Evolutionary conservation across 495 filamentous ascomycete species (phyloP).

Genomic region (Aspergillus carlsbadensis): DNA sequence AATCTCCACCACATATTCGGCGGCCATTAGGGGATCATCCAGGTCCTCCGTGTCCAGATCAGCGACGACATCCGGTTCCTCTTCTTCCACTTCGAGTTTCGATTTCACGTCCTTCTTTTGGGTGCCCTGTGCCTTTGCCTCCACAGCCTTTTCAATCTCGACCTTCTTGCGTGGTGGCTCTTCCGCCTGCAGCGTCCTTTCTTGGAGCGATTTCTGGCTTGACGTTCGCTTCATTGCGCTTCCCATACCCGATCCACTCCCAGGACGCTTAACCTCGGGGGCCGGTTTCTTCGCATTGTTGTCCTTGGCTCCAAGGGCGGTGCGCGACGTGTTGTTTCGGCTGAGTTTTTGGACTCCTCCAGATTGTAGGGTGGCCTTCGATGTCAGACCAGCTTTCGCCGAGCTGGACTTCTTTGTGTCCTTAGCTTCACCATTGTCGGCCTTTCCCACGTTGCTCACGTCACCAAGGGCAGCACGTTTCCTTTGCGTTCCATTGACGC

Average conservation of each 20-base stretch:
- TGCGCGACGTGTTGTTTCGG: constrained; percentile 63
- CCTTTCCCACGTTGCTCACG: constrained; percentile 91
- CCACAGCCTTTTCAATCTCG: constrained; percentile 51
- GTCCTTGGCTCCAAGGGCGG: constrained; percentile 63
- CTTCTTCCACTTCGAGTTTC: constrained; percentile 27
- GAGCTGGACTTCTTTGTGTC: constrained; percentile 67
- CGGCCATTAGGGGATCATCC: constrained; percentile 94
- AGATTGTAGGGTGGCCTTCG: constrained; percentile 70
- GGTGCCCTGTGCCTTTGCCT: constrained; percentile 19
- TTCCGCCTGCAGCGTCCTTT: constrained; percentile 59
- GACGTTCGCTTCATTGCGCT: constrained; percentile 57
- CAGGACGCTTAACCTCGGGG: constrained; percentile 64
- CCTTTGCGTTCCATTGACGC: constrained; percentile 47
- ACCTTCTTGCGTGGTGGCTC: constrained; percentile 55
- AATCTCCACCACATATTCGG: constrained; percentile 95
- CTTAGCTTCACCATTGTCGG: constrained; percentile 57
- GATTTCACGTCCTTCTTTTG: constrained; percentile 26
- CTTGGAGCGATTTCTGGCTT: constrained; percentile 54
- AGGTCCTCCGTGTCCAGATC: constrained; percentile 83
- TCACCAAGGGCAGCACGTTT: constrained; percentile 83
- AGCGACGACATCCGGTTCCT: constrained; percentile 49
- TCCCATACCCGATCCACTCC: constrained; percentile 67
- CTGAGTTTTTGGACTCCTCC: constrained; percentile 77
- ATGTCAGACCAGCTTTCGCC: constrained; percentile 62
- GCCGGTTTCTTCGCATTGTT: constrained; percentile 59